Percentiles rank a stretch among this genome's conserved stretches.
phyloP scores from a whole-genome alignment of 2,329 filamentous ascomycete species.

The Alternaria metachromatica region DNA sequence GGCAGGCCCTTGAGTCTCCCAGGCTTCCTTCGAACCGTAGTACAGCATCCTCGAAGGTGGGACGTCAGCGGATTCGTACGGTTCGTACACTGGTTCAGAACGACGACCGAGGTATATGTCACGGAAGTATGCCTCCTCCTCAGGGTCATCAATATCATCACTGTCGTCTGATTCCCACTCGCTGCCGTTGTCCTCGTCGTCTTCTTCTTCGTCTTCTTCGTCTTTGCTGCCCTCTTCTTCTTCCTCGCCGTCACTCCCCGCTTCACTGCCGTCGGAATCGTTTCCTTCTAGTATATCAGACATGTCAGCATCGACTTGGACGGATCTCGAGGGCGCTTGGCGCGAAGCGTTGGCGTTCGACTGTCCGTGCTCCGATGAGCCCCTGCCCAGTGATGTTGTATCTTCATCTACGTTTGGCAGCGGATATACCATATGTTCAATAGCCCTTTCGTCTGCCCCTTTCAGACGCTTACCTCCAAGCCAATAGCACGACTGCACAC shows the following conservation, averaged over 20 bases:
- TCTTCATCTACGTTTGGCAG: not conserved
- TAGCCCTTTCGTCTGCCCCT: not conserved
- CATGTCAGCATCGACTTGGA: not conserved
- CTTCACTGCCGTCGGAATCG: not conserved
- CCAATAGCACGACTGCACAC: not conserved
- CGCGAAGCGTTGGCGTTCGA: too few species aligned
- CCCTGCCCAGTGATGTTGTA: too few species aligned
- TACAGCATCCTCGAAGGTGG: rapidly evolving
- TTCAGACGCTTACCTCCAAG: not conserved
- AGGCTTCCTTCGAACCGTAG: not conserved
- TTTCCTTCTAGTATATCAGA: not conserved
- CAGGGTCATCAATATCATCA: not conserved
- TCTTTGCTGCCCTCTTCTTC: not conserved
- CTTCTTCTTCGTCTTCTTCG: not conserved
- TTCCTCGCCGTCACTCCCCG: not conserved
- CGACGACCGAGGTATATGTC: not conserved
- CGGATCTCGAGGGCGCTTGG: not conserved
- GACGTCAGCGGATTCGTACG: not conserved
- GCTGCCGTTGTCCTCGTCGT: not conserved
- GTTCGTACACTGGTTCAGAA: not conserved
- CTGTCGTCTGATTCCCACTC: not conserved
- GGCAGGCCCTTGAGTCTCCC: rapidly evolving
- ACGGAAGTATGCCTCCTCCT: not conserved
- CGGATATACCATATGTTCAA: not conserved
- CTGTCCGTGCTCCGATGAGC: too few species aligned